Evolutionary conservation across 306 rosid genomes (phyloP), one percentile per base, ranked within the genome.

Genomic region (Vigna reflexopilosa): DNA sequence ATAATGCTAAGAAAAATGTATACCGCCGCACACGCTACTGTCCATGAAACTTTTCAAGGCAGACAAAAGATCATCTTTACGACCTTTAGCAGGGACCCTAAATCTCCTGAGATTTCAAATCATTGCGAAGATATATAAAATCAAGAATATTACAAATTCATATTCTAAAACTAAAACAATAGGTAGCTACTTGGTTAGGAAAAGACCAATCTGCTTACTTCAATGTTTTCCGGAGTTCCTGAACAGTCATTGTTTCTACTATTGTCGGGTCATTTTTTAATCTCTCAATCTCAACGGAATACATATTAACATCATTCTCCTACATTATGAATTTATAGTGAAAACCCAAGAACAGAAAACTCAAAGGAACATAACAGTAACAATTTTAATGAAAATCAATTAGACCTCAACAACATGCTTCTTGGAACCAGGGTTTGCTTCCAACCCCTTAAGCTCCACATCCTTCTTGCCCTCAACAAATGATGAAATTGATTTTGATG

Each of bases 171-270:
- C 55, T 54, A 73, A 47, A 82, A 67, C 47, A 28, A 75, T 28
- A 17, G 34, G 5, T 40, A 67, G 22, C 56, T 13, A 48, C 70
- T 70, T 14, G 30, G 30, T 58, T 50, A 32, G 22, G 34, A 58
- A 77, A 79, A 28, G 30, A 52, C 63, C 70, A 54, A 55, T 48
- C 32, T 40, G 61, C 76, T 82, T 56, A 95, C 98, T 93, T 91
- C 44, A 95, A 80, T 9, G 84, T 86, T 71, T 80, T 87, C 75
- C 90, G 76, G 64, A 95, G 97, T 84, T 95, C 91, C 75, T 87
- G 89, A 79, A 92, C 88, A 5, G 96, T 95, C 98, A 95, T 88
- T 50, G 71, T 75, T 64, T 91, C 91, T 8, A 91, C 88, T 83
- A 58, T 77, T 42, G 86, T 44, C 0, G 88, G 91, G 80, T 95